A percentile compares a stretch with the other conserved stretches of the same genome.
Evolutionary conservation across 148 eudicot genomes (phyloP).

Genomic region (Bassia scoparia): DNA sequence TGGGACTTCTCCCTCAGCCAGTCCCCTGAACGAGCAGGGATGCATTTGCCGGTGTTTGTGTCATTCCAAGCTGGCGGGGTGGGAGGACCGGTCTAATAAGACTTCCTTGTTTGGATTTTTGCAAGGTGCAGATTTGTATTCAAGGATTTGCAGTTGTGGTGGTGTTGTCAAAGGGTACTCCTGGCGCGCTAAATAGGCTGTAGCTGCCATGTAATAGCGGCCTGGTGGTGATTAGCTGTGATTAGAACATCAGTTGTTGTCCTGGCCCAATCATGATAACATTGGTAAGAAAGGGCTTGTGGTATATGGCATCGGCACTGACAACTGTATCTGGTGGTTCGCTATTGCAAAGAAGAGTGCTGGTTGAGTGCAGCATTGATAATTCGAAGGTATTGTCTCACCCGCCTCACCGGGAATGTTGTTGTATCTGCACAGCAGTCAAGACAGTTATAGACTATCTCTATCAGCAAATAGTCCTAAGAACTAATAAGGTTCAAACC

Average conservation of each 20-base stretch:
- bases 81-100: slow-evolving; percentile 41
- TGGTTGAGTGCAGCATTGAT: slow-evolving; percentile 97
- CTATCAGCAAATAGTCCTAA: neutral
- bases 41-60: slow-evolving; percentile 60
- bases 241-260: slow-evolving; percentile 81
- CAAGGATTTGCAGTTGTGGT: slow-evolving; percentile 85
- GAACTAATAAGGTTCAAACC: neutral
- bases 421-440: slow-evolving; percentile 44
- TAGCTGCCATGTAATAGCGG: slow-evolving; percentile 79
- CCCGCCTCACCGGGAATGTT: slow-evolving; percentile 44
- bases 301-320: slow-evolving; percentile 61
- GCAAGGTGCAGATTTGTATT: slow-evolving; percentile 44
- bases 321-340: slow-evolving; percentile 80
- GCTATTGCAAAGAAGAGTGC: slow-evolving; percentile 79
- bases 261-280: slow-evolving; percentile 85
- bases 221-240: slow-evolving; percentile 58
- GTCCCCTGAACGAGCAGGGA: slow-evolving; percentile 50
- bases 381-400: slow-evolving; percentile 61
- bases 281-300: slow-evolving; percentile 63
- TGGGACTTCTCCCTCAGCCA: slow-evolving; percentile 51
- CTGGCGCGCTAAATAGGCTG: slow-evolving; percentile 65
- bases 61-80: slow-evolving; percentile 73
- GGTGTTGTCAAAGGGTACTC: slow-evolving; percentile 72
- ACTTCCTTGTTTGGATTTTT: slow-evolving; percentile 20
- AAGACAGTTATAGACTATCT: neutral